Evolutionary conservation across 345 rosid genomes (phyloP).

Genomic region (Melaleuca alternifolia): DNA sequence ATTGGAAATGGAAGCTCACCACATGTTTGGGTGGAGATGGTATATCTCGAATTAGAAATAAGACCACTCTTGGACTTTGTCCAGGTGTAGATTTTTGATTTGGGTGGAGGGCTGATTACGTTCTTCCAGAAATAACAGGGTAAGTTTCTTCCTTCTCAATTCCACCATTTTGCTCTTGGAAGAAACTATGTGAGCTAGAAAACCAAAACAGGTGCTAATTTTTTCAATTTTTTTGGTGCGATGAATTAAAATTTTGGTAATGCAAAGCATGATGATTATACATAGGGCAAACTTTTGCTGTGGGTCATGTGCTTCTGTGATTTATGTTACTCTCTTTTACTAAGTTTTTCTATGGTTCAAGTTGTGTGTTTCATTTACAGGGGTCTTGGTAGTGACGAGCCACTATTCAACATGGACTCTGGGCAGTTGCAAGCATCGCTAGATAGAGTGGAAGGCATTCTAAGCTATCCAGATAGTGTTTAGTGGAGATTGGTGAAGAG

Average conservation of each 20-base stretch:
- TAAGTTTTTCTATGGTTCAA: neutral
- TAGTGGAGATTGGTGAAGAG: neutral
- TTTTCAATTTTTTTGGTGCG: neutral
- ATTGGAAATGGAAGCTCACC: constrained; percentile 90
- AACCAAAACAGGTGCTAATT: neutral
- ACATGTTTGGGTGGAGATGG: constrained; percentile 89
- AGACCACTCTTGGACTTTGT: constrained; percentile 65
- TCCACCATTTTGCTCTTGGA: neutral
- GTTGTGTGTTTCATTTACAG: constrained; percentile 28
- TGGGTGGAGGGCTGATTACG: constrained; percentile 89
- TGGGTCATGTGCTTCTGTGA: neutral
- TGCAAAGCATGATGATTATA: neutral
- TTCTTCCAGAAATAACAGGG: constrained; percentile 86
- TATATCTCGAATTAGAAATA: constrained; percentile 64
- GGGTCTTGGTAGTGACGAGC: constrained; percentile 66
- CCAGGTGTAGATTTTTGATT: constrained; percentile 83
- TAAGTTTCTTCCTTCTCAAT: constrained; percentile 10
- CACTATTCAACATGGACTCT: constrained; percentile 74
- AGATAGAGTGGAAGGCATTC: constrained; percentile 75
- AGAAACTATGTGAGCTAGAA: neutral
- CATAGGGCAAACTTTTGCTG: neutral
- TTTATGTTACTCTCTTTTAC: neutral
- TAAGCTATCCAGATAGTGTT: constrained; percentile 26
- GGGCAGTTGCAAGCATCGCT: constrained; percentile 79
- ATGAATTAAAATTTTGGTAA: neutral